phyloP scores from a whole-genome alignment of 2,329 filamentous ascomycete genomes.

The Diaporthe sp. region DNA sequence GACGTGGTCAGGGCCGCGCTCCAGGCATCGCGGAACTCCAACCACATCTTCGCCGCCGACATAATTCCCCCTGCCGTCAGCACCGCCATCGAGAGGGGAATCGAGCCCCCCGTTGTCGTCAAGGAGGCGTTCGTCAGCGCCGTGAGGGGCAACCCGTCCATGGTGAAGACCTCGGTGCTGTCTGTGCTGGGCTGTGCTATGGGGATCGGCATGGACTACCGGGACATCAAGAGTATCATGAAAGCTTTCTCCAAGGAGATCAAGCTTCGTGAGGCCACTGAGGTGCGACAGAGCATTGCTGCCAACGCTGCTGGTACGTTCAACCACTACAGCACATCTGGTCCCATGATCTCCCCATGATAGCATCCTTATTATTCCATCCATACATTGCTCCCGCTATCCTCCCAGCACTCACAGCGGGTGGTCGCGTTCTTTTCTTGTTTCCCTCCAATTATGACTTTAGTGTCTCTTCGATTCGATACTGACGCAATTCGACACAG shows the following conservation, averaged over 20 bases:
- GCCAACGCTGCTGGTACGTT: not conserved
- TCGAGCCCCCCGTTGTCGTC: not conserved
- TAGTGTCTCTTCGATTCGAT: not conserved
- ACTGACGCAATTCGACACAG: not conserved
- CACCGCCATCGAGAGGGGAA: not conserved
- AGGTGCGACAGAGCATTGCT: not conserved
- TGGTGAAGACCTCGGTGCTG: not conserved
- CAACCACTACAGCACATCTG: too few species aligned
- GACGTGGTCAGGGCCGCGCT: not conserved
- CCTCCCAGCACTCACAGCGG: rapidly evolving
- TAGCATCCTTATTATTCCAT: not conserved
- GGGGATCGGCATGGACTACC: not conserved
- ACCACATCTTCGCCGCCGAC: not conserved
- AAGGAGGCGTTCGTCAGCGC: not conserved
- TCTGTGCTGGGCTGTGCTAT: not conserved
- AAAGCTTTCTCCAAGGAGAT: not conserved
- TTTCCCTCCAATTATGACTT: too few species aligned
- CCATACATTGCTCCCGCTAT: rapidly evolving
- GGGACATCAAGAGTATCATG: not conserved
- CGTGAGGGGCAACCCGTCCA: not conserved
- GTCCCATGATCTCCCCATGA: not conserved
- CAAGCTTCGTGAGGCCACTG: not conserved
- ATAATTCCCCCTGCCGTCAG: not conserved
- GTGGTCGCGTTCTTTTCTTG: too few species aligned
- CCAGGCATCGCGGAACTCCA: not conserved